Percentiles rank a stretch among this genome's conserved stretches.
These are phyloP conservation scores for Gymnopus androsaceus DNA, from an alignment of 1,284 basidiomycete species.

Conservation along the genomic window DNA sequence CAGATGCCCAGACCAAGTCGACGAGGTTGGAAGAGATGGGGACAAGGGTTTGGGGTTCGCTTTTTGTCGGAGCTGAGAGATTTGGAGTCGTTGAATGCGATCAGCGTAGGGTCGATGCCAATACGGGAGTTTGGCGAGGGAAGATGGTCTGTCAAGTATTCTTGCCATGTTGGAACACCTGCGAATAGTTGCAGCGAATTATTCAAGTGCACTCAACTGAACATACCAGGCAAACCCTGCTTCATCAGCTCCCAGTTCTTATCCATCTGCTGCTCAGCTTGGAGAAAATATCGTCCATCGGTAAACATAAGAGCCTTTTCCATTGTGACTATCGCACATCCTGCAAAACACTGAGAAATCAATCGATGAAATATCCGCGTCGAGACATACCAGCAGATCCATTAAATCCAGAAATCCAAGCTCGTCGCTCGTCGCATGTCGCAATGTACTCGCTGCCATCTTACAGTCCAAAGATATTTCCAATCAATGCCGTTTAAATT, in stretches of 20 bases:
- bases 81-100: conserved; percentile 65
- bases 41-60: conserved; percentile 56
- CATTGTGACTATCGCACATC: conserved; percentile 79
- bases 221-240: conserved; percentile 80
- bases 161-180: conserved; percentile 90
- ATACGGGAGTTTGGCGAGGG: conserved; percentile 60
- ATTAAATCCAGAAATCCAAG: conserved; percentile 89
- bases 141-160: conserved; percentile 74
- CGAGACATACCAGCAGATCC: conserved; percentile 79
- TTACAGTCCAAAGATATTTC: conserved; percentile 33
- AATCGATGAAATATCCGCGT: background rate
- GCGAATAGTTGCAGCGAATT: too few species aligned
- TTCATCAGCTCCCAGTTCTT: conserved; percentile 93
- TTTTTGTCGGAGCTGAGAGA: conserved; percentile 46
- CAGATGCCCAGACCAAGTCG: conserved; percentile 77
- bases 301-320: conserved; percentile 82
- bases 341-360: conserved; percentile 36
- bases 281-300: conserved; percentile 93
- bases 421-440: conserved; percentile 80
- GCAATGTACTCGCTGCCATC: conserved; percentile 93
- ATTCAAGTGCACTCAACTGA: too few species aligned
- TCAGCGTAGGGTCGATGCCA: conserved; percentile 81
- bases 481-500: conserved; percentile 4
- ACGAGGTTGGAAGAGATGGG: conserved; percentile 75
- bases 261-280: conserved; percentile 90